Evolutionary conservation across 208 protist species (phyloP).

Genomic region (Crithidia sp.): DNA sequence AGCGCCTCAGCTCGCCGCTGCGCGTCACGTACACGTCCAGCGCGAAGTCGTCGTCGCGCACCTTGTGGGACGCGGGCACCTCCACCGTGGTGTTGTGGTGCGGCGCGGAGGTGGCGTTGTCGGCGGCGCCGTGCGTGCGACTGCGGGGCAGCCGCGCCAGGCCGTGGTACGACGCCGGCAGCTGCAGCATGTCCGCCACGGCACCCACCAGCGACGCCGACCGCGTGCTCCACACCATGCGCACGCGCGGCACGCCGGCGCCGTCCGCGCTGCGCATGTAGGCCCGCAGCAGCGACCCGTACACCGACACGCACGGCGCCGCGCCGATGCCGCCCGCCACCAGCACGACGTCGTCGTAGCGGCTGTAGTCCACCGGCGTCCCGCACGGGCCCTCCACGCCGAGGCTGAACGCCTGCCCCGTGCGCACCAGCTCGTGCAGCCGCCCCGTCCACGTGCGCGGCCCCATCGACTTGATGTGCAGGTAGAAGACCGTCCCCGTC

Average conservation of each 20-base stretch:
- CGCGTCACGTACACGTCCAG: neutral
- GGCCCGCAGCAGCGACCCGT: conserved; percentile 29
- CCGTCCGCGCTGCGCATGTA: neutral
- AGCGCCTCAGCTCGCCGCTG: neutral
- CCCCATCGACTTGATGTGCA: conserved; percentile 66
- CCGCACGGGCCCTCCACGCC: conserved; percentile 58
- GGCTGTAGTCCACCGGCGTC: conserved; percentile 35
- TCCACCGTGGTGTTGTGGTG: neutral
- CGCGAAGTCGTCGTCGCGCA: neutral
- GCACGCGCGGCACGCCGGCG: conserved; percentile 10
- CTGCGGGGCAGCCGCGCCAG: neutral
- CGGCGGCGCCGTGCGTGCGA: neutral
- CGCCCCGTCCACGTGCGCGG: conserved; percentile 47
- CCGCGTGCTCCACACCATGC: conserved; percentile 26
- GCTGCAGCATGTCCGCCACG: conserved; percentile 22
- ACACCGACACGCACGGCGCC: conserved; percentile 50
- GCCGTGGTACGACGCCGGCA: conserved; percentile 17
- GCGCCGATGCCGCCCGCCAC: conserved; percentile 58
- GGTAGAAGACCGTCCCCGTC: conserved; percentile 25
- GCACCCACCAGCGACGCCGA: conserved; percentile 16
- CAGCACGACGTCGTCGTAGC: conserved; percentile 44
- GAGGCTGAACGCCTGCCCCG: conserved; percentile 33
- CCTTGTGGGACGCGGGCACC: neutral
- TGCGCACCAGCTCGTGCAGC: conserved; percentile 34
- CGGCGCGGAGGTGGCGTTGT: too few relatives aligned